phyloP scores from a whole-genome alignment of 768 basidiomycete species.

The Auricularia auricula-judae region DNA sequence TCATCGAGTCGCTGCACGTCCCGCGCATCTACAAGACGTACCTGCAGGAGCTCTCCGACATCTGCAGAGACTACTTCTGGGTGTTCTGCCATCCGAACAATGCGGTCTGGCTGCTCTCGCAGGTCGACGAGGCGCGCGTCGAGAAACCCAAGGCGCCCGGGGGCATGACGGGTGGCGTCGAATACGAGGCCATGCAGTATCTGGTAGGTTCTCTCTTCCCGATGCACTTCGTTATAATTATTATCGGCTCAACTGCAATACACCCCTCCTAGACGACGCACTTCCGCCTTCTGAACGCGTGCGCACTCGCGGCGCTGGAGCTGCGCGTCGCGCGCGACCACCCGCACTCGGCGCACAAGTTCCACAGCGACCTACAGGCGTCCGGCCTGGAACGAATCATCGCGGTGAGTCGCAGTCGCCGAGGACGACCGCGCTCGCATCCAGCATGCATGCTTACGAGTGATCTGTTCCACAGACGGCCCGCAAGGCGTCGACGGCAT shows the following conservation, averaged over 20 bases:
- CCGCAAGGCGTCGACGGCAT: constrained; percentile 87
- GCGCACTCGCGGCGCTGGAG: constrained; percentile 54
- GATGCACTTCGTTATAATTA: background rate
- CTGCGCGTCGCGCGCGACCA: constrained; percentile 56
- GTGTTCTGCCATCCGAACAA: constrained; percentile 96
- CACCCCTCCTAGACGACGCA: constrained; percentile 58
- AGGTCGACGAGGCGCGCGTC: constrained; percentile 74
- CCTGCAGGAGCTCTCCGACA: constrained; percentile 73
- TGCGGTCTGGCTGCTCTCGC: constrained; percentile 73
- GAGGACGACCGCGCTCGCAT: background rate
- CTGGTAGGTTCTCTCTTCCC: constrained; percentile 46
- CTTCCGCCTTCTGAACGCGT: constrained; percentile 73
- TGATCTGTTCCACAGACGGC: constrained; percentile 48
- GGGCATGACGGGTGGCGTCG: constrained; percentile 97
- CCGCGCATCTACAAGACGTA: constrained; percentile 74
- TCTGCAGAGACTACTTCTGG: constrained; percentile 93
- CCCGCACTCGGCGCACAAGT: constrained; percentile 65
- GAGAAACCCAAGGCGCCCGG: constrained; percentile 91
- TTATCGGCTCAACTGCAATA: background rate
- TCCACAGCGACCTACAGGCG: constrained; percentile 80
- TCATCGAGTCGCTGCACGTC: constrained; percentile 61
- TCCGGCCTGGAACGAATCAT: constrained; percentile 89
- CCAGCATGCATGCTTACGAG: background rate
- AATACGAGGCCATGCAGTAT: constrained; percentile 94
- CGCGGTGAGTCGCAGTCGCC: constrained; percentile 36